Base-by-base conservation (phyloP, 192 early-diverging fungal species). In the Entomortierella chlamydospora region DNA sequence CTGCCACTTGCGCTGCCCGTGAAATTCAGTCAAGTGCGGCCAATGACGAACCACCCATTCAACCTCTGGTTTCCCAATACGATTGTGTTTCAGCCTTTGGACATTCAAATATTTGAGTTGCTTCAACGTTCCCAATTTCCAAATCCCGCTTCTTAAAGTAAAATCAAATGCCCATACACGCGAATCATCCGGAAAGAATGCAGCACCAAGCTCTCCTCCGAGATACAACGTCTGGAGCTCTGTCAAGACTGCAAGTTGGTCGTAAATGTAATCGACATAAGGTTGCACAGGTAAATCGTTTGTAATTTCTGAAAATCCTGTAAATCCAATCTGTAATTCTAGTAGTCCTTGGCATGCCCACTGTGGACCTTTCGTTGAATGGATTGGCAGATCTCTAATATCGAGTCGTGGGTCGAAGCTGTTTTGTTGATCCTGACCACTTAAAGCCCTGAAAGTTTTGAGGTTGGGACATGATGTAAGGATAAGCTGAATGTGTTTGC, bases 391-490 rank as follows among this genome's bases (percentile, higher is more conserved):
- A 33, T 77, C 73, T 8, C 25, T 12, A 33, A 77, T 51, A 28
- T 64, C 25, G 6, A 77, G 22, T n/a, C 66, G 25, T 6, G 65
- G 29, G 7, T 59, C 57, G n/a, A 39, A 30, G 9, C 15, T 7
- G 20, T 13, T 7, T 4, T 29, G 34, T n/a, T 15, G 5, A 33
- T 45, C 13, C 3, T 18, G 20, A 10, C 3, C n/a, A 22, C 33
- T 43, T 7, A 69, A 57, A 1, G 30, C 31, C 41, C 59, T 22
- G 29, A 77, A 69, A 1, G 45, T 33, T 5, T 9, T 63, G 4
- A 77, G 37, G 23, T 64, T 57, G 4, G 73, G 73, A 37, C 73
- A 77, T 8, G 73, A 69, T 10, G 52, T 59, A 26, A 77, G 53
- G 25, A 69, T 23, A 1, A 77, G 55, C 42, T 64, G 61, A 0